Percentiles rank a stretch among this genome's conserved stretches.
phyloP scores from a whole-genome alignment of 2,329 filamentous ascomycete species.

The Tolypocladium cylindrosporum region DNA sequence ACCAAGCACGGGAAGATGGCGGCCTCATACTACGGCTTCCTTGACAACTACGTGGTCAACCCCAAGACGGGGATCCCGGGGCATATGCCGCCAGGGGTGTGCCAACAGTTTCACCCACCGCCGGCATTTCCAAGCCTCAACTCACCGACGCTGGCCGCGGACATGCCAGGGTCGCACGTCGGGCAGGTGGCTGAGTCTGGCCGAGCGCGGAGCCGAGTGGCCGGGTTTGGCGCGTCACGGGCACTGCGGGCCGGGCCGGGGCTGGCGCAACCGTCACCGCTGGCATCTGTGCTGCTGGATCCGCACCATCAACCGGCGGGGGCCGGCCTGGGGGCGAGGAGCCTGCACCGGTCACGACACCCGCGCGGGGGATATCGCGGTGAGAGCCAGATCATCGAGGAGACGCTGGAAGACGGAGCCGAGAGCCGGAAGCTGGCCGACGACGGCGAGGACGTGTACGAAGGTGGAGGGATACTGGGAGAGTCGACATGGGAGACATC shows the following conservation, averaged over 20 bases:
- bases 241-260: slow-evolving; percentile 21
- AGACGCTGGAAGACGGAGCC: slow-evolving; percentile 38
- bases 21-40: slow-evolving; percentile 90
- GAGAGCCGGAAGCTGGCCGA: slow-evolving; percentile 35
- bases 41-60: slow-evolving; percentile 81
- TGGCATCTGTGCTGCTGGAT: slow-evolving; percentile 65
- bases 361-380: slow-evolving; percentile 34
- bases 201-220: slow-evolving; percentile 30
- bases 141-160: slow-evolving; percentile 47
- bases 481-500: slow-evolving; percentile 52
- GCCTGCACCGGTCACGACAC: slow-evolving; percentile 34
- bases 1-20: slow-evolving; percentile 98
- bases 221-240: slow-evolving; percentile 13
- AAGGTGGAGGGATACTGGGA: slow-evolving; percentile 39
- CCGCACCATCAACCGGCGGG: slow-evolving; percentile 59
- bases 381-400: slow-evolving; percentile 44
- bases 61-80: slow-evolving; percentile 57
- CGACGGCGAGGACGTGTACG: slow-evolving; percentile 44
- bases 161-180: slow-evolving; percentile 39
- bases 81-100: slow-evolving; percentile 44
- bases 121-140: slow-evolving; percentile 64
- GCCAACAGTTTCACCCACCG: slow-evolving; percentile 58
- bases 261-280: slow-evolving; percentile 48
- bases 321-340: slow-evolving; percentile 33
- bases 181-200: slow-evolving; percentile 33